These are phyloP conservation scores for Polytrichum formosum DNA, from an alignment of 225 moss, liverwort and hornwort genomes.

Conservation along the genomic window DNA sequence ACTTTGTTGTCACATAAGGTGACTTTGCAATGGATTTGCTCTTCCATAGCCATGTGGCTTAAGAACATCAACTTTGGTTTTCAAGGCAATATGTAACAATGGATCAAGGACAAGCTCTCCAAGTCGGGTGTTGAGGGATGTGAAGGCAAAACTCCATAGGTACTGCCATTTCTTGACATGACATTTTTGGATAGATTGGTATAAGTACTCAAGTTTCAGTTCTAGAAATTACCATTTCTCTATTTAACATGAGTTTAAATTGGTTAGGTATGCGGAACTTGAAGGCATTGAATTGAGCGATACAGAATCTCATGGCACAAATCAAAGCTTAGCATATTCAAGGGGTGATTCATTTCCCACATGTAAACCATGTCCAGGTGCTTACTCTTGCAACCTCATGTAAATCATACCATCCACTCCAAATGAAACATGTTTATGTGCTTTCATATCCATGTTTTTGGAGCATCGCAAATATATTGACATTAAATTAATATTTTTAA, in stretches of 20 bases:
- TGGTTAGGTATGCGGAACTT: constrained; percentile 44
- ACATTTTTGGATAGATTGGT: no score
- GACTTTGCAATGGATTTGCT: no score
- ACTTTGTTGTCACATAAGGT: no score
- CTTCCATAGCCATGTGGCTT: no score
- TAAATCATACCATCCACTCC: background rate
- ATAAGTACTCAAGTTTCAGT: no score
- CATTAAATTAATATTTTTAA: background rate
- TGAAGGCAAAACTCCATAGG: constrained; percentile 60
- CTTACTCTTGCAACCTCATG: no score
- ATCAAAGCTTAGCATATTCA: constrained; percentile 28
- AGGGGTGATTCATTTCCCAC: constrained; percentile 23
- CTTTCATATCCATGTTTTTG: background rate
- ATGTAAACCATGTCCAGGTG: background rate
- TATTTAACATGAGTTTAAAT: no score
- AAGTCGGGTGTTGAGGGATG: constrained; percentile 45
- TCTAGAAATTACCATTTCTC: no score
- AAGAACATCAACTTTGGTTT: no score
- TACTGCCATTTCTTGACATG: background rate
- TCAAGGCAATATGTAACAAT: constrained; percentile 27
- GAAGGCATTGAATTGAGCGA: constrained; percentile 47
- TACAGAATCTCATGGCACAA: constrained; percentile 30
- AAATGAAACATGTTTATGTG: background rate
- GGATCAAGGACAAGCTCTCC: constrained; percentile 52
- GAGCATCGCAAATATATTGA: background rate